Evolutionary conservation across 2,329 filamentous ascomycete species (phyloP).

Genomic region (Tolypocladium sp.): DNA sequence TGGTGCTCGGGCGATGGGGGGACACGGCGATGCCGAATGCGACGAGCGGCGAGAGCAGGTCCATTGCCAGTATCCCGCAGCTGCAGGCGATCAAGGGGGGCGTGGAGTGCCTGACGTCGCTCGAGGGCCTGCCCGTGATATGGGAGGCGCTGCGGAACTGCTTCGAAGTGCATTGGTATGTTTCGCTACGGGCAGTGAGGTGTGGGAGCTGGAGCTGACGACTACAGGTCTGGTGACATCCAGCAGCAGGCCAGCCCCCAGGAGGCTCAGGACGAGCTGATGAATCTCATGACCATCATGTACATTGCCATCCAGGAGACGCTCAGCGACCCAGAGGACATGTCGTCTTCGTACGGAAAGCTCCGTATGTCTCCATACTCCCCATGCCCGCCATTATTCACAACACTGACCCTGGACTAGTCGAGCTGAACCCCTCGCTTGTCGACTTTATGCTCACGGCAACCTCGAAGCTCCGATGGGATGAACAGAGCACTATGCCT

Average conservation of each 20-base stretch:
- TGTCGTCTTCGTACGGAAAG: slow-evolving; percentile 36
- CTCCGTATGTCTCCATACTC: slow-evolving; percentile 33
- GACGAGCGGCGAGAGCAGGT: slow-evolving; percentile 30
- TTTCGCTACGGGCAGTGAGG: not conserved
- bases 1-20: slow-evolving; percentile 62
- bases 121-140: slow-evolving; percentile 39
- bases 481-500: slow-evolving; percentile 52
- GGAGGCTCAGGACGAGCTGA: slow-evolving; percentile 49
- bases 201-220: slow-evolving; percentile 17
- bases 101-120: slow-evolving; percentile 39
- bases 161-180: slow-evolving; percentile 46
- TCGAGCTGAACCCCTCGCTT: slow-evolving; percentile 55
- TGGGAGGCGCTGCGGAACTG: slow-evolving; percentile 40
- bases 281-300: slow-evolving; percentile 55
- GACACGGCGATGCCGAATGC: slow-evolving; percentile 49
- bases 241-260: slow-evolving; percentile 34
- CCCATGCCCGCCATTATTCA: not conserved
- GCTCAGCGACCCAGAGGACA: slow-evolving; percentile 40
- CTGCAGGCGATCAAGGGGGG: slow-evolving; percentile 50
- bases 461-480: slow-evolving; percentile 62
- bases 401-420: slow-evolving; percentile 17
- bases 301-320: slow-evolving; percentile 51
- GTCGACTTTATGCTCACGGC: slow-evolving; percentile 64
- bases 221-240: slow-evolving; percentile 35
- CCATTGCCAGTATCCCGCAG: slow-evolving; percentile 45